Evolutionary conservation across 2,329 filamentous ascomycete genomes (phyloP).

Genomic region (Colletotrichum falcatum): DNA sequence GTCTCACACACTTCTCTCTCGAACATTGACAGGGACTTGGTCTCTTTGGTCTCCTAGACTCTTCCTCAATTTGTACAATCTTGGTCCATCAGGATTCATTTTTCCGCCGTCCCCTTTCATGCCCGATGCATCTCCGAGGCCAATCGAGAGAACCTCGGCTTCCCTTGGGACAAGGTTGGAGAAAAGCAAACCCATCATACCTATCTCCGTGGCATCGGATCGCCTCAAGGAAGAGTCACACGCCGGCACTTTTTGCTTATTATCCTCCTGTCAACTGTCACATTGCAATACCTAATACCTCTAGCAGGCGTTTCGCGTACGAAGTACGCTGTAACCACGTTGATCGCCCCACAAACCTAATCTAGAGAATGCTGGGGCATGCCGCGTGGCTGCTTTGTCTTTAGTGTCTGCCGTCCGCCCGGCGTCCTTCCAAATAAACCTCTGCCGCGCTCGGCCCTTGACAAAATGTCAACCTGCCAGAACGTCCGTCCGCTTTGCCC

Average conservation of each 20-base stretch:
- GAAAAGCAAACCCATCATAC: slow-evolving; percentile 1
- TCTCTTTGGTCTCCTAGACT: too few relatives aligned
- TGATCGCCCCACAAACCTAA: not conserved
- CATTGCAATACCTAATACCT: not conserved
- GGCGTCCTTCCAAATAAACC: slow-evolving; percentile 4
- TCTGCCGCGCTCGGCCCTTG: slow-evolving; percentile 27
- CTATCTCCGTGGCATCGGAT: slow-evolving; percentile 18
- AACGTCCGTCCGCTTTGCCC: not conserved
- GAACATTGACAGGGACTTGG: slow-evolving; percentile 6
- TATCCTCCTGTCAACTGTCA: not conserved
- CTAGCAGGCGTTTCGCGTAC: not conserved
- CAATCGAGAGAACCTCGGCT: slow-evolving; percentile 17
- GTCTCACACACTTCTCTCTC: slow-evolving; percentile 4
- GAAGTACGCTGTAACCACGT: not conserved
- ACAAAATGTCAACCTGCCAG: slow-evolving; percentile 26
- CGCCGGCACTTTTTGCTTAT: slow-evolving; percentile 31
- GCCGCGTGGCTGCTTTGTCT: slow-evolving; percentile 5
- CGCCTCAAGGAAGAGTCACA: slow-evolving; percentile 10
- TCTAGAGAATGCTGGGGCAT: not conserved
- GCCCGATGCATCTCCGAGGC: not conserved
- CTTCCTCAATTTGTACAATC: slow-evolving; percentile 2
- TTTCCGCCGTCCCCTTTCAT: slow-evolving; percentile 13
- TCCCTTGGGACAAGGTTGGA: not conserved
- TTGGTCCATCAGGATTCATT: slow-evolving; percentile 13
- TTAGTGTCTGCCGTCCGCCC: slow-evolving; percentile 11